Percentiles rank a stretch among this genome's conserved stretches.
Conservation (phyloP, 129 eudicot species). For the Scalesia atractyloides region DNA sequence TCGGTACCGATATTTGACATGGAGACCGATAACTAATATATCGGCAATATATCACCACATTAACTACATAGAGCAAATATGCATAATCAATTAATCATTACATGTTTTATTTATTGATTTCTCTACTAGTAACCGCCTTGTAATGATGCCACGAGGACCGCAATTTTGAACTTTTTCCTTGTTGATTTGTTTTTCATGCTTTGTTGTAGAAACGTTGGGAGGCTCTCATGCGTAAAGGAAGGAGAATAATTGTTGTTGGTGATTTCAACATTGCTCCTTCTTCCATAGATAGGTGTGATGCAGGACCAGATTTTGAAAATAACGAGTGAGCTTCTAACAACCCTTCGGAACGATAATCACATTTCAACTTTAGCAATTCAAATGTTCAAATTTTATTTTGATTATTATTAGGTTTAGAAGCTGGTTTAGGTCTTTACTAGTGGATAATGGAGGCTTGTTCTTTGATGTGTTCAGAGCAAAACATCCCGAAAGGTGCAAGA, state of each 20-base stretch:
- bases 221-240: conserved; percentile 59
- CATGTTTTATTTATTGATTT: neutral
- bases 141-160: neutral
- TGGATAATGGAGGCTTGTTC: conserved; percentile 75
- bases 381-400: neutral
- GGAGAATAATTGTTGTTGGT: conserved; percentile 84
- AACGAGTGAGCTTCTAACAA: conserved; percentile 70
- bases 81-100: too few species aligned
- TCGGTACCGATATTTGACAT: too few species aligned
- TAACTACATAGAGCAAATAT: too few species aligned
- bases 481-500: conserved; percentile 84
- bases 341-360: neutral
- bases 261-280: conserved; percentile 95
- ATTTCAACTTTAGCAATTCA: neutral
- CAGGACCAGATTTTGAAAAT: conserved; percentile 93
- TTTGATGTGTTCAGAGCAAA: conserved; percentile 81
- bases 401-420: conserved; percentile 69
- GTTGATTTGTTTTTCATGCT: conserved; percentile 21
- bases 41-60: too few species aligned
- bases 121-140: neutral
- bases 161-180: neutral
- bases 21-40: too few species aligned
- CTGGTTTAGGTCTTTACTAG: conserved; percentile 91
- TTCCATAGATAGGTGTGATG: conserved; percentile 94
- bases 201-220: conserved; percentile 96